phyloP scores from a whole-genome alignment of 441 rosid species.

The Metrosideros polymorpha region DNA sequence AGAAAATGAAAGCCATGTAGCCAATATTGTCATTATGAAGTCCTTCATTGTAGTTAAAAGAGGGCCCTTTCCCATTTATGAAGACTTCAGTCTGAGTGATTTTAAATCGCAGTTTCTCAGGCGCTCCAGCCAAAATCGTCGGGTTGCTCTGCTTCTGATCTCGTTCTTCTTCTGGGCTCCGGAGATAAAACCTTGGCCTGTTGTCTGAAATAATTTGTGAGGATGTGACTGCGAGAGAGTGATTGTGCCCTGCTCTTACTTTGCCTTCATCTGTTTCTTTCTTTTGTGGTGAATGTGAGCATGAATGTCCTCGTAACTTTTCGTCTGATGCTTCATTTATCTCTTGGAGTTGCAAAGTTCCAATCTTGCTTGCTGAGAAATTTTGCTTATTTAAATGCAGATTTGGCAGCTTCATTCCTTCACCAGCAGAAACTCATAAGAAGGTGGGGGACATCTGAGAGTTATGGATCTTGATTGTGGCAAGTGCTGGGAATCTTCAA shows the following conservation, averaged over 20 bases:
- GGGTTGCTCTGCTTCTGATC: neutral
- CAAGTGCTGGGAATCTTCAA: constrained; percentile 49
- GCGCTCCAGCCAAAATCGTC: neutral
- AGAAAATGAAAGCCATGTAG: neutral
- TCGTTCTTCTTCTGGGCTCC: neutral
- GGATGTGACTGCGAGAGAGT: constrained; percentile 16
- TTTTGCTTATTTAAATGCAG: constrained; percentile 8
- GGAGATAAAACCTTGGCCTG: neutral
- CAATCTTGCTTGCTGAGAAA: neutral
- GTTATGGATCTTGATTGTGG: constrained; percentile 63
- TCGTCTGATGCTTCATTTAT: constrained; percentile 2
- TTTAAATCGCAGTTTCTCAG: neutral
- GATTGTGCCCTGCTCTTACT: constrained; percentile 35
- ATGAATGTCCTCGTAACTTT: constrained; percentile 9
- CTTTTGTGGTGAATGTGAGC: constrained; percentile 11
- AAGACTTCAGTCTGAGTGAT: neutral
- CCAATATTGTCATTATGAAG: neutral
- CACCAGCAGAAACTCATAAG: neutral
- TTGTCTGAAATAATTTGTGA: constrained; percentile 19
- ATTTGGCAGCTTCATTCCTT: constrained; percentile 19
- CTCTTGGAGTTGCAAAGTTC: neutral
- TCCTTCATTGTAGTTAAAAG: constrained; percentile 13
- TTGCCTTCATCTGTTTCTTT: neutral
- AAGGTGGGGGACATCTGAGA: constrained; percentile 10
- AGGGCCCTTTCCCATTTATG: constrained; percentile 34